These are phyloP conservation scores for Saccharomycopsis sp. DNA, from an alignment of 805 yeast genomes.

Conservation along the genomic window DNA sequence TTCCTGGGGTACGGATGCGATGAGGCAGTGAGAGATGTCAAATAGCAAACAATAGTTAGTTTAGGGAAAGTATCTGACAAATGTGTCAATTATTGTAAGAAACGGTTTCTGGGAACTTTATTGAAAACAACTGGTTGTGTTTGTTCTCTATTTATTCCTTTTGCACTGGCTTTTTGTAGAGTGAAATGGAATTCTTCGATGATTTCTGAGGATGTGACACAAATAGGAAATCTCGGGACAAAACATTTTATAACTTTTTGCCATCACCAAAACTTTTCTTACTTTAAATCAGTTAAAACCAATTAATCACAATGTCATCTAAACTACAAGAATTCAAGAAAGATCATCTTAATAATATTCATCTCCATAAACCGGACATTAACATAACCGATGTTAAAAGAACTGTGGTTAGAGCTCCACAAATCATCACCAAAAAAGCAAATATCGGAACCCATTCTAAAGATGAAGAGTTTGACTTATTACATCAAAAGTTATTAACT, in stretches of 20 bases:
- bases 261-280: neutral
- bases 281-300: neutral
- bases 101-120: too few species aligned
- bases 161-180: too few species aligned
- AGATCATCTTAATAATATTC: slow-evolving; percentile 13
- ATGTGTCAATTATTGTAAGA: too few species aligned
- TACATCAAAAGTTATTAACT: slow-evolving; percentile 1
- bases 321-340: slow-evolving; percentile 7
- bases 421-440: slow-evolving; percentile 13
- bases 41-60: too few species aligned
- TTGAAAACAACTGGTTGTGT: too few species aligned
- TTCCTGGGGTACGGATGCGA: too few species aligned
- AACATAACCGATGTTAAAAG: slow-evolving; percentile 14
- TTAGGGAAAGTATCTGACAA: too few species aligned
- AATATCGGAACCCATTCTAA: slow-evolving; percentile 8
- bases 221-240: neutral
- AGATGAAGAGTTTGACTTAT: slow-evolving; percentile 10
- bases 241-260: neutral
- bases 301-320: slow-evolving; percentile 4
- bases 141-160: too few species aligned
- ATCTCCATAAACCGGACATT: slow-evolving; percentile 15
- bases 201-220: neutral
- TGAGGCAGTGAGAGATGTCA: too few species aligned
- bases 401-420: slow-evolving; percentile 16
- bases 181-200: too few species aligned